Percentiles rank a stretch among this genome's conserved stretches.
Conservation (phyloP, 139 green algal species). For the Nannochloris sp. region DNA sequence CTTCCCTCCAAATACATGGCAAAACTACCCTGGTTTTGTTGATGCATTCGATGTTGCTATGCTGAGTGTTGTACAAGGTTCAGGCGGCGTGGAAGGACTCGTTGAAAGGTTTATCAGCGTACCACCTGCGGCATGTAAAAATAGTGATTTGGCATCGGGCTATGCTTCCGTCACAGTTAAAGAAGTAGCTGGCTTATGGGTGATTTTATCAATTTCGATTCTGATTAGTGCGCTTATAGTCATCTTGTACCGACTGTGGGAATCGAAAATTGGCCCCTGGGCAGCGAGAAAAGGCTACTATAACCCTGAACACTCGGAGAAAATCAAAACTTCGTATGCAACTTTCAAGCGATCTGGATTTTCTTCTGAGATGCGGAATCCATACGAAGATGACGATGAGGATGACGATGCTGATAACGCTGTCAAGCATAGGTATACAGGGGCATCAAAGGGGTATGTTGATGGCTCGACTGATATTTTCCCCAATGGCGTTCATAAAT, state of each 20-base stretch:
- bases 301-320: no score
- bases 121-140: not conserved
- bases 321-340: no score
- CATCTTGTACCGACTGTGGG: no score
- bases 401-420: no score
- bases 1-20: not conserved
- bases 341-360: no score
- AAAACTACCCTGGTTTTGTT: not conserved
- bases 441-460: not conserved
- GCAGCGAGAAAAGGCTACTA: no score
- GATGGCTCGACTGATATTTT: not conserved
- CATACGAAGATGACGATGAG: no score
- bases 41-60: not conserved
- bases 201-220: no score
- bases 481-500: no score
- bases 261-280: no score
- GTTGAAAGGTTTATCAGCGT: not conserved
- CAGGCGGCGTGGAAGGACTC: not conserved
- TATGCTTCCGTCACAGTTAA: not conserved
- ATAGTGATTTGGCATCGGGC: not conserved
- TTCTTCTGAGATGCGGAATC: no score
- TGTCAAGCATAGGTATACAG: not conserved
- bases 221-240: no score
- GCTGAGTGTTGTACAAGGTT: not conserved
- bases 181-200: not conserved